Evolutionary conservation across 805 yeast genomes (phyloP).

Genomic region (Teunomyces panamensis): DNA sequence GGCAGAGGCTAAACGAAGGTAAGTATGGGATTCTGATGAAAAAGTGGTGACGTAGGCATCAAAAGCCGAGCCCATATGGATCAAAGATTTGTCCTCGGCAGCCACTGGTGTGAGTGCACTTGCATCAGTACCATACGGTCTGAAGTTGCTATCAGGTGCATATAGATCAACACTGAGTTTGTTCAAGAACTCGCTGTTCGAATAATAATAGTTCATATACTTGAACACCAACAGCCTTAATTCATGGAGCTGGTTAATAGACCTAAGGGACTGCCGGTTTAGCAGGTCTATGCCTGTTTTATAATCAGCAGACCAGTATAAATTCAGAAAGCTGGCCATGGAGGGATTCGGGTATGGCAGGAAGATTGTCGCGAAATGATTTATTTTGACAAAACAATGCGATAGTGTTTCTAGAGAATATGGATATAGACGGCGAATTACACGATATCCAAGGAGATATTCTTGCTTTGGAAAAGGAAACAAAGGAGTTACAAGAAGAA

Average conservation of each 20-base stretch:
- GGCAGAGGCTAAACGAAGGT: slow-evolving; percentile 25
- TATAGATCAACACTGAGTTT: slow-evolving; percentile 15
- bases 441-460: slow-evolving; percentile 19
- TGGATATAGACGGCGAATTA: slow-evolving; percentile 11
- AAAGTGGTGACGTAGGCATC: slow-evolving; percentile 18
- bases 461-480: slow-evolving; percentile 15
- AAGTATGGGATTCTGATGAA: slow-evolving; percentile 20
- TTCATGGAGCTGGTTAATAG: slow-evolving; percentile 40
- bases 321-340: slow-evolving; percentile 26
- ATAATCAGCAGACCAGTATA: slow-evolving; percentile 43
- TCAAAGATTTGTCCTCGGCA: neutral
- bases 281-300: slow-evolving; percentile 33
- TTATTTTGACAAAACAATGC: neutral
- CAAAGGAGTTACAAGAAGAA: slow-evolving; percentile 10
- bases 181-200: slow-evolving; percentile 32
- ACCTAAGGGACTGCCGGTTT: slow-evolving; percentile 26
- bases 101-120: neutral
- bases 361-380: slow-evolving; percentile 3
- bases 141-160: neutral
- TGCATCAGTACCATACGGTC: neutral
- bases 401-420: neutral
- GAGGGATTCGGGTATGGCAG: neutral
- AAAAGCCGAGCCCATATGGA: slow-evolving; percentile 7
- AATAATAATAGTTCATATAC: slow-evolving; percentile 34
- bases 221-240: slow-evolving; percentile 34